Evolutionary conservation across 257 asterid species (phyloP), one percentile per base, ranked within the genome.

Genomic region (Phtheirospermum japonicum): DNA sequence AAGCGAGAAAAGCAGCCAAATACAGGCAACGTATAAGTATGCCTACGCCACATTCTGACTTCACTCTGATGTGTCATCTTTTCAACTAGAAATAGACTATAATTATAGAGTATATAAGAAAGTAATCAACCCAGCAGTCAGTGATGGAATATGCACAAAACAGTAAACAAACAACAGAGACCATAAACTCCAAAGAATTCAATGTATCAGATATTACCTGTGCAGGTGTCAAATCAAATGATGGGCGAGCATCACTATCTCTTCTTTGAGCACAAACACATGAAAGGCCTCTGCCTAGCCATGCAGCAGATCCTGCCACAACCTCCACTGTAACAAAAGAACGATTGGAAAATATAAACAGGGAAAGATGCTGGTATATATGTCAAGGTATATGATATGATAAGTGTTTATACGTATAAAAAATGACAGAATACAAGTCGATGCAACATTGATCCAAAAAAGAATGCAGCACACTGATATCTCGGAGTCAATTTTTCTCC

Each of bases 271-370:
- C 96, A 78, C 99, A 89, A 64, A 93, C 99, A 69, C 99, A 93
- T 7, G 99, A 89, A 68, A 93, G 87, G 63, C 99, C 95, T 77
- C 80, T 87, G 65, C 99, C 97, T 65, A 89, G 84, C 99, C 99
- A 93, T 17, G 99, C 99, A 63, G 97, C 96, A 56, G 99, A 87
- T 78, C 99, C 99, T 69, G 95, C 95, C 66, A 85, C 90, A 74
- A 80, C 89, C 84, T 83, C 97, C 66, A 73, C 88, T 77, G 83
- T 71, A 71, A 75, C 71, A 77, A 68, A 79, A 73, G 55, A 66
- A 71, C 9, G 19, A 72, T 51, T 49, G 67, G 66, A 61, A 61
- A 71, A 67, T 62, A 54, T 52, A 54, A 59, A 71, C 31, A 36
- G 70, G 56, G 56, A 59, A 18, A 52, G 36, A 37, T 66, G 26